Evolutionary conservation across 768 basidiomycete species (phyloP).

Genomic region (Peribolospora baueri): DNA sequence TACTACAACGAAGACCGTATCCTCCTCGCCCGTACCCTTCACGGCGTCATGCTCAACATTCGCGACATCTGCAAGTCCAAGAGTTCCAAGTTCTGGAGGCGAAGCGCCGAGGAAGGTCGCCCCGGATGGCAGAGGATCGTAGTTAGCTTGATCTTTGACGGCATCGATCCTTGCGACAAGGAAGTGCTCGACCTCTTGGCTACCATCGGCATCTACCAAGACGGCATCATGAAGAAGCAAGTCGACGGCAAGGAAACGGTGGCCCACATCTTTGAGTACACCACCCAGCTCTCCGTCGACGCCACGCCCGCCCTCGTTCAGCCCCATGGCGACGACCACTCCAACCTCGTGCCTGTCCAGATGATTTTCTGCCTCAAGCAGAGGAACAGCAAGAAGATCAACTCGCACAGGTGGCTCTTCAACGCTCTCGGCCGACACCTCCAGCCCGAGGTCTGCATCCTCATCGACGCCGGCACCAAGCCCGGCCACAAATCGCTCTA

Average conservation of each 20-base stretch:
- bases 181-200: conserved; percentile 15
- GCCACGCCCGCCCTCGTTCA: conserved; percentile 70
- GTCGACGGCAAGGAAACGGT: conserved; percentile 32
- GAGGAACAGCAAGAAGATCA: conserved; percentile 83
- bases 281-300: conserved; percentile 84
- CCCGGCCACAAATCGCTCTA: conserved; percentile 90
- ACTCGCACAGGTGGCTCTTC: conserved; percentile 91
- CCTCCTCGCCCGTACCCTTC: conserved; percentile 62
- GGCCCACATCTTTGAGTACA: conserved; percentile 96
- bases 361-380: conserved; percentile 29
- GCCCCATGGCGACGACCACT: conserved; percentile 66
- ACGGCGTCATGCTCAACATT: conserved; percentile 92
- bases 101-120: conserved; percentile 11
- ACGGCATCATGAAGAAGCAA: conserved; percentile 15
- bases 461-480: conserved; percentile 88
- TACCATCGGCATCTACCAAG: conserved; percentile 25
- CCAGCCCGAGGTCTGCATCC: conserved; percentile 71
- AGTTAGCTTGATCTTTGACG: conserved; percentile 44
- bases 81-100: conserved; percentile 71
- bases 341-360: conserved; percentile 43
- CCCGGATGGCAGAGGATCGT: conserved; percentile 59
- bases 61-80: conserved; percentile 90
- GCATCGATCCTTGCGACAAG: conserved; percentile 86
- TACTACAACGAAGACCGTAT: conserved; percentile 78
- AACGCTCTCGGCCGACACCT: conserved; percentile 40